Base-by-base conservation (phyloP, 495 filamentous ascomycete genomes). In the Aspergillus campestris region DNA sequence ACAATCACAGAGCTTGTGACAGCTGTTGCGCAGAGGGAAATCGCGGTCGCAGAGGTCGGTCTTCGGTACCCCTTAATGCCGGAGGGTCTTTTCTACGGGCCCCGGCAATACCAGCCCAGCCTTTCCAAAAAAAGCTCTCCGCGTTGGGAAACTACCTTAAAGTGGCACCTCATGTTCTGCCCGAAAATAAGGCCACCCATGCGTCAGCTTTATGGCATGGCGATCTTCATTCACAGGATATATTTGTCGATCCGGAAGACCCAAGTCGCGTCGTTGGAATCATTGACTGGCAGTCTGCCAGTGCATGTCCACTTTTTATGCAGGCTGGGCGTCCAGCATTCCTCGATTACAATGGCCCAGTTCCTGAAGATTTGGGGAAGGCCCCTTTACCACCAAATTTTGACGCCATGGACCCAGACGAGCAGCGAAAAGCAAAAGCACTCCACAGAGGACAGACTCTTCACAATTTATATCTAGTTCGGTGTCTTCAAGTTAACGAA, bases 281-380 rank as follows among this genome's bases (percentile, higher is more conserved):
- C 24, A 53, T 61, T 34, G 55, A 59, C 48, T 61, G 58, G 58
- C 58, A 61, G 45, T 56, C 49, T 34, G 32, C 45, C 34, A 51
- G 52, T 43, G 39, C 40, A 0, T 44, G 38, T 34, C 56, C 58
- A 12, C 52, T 61, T 45, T 60, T 54, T 30, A 51, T 48, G 35
- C 58, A 61, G 37, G 50, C 42, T 31, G 31, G 31, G n/a, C 50
- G 38, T 15, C 58, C 61, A 24, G 56, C 43, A 9, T 51, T 61
- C 50, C 51, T 58, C 10, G 52, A 56, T 39, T 59, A 59, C 46
- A 48, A 49, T n/a, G 52, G 49, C 31, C 56, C 56, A 7, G 28
- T 46, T 40, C 56, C 49, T 32, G 44, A 51, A 41, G 36, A 41
- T 15, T 37, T 59, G 27, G 52, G 38, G n/a, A 56, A 56, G 32